Evolutionary conservation across 2,329 filamentous ascomycete genomes (phyloP), one percentile per base, ranked within the genome.

Genomic region (Fusarium sambucinum): DNA sequence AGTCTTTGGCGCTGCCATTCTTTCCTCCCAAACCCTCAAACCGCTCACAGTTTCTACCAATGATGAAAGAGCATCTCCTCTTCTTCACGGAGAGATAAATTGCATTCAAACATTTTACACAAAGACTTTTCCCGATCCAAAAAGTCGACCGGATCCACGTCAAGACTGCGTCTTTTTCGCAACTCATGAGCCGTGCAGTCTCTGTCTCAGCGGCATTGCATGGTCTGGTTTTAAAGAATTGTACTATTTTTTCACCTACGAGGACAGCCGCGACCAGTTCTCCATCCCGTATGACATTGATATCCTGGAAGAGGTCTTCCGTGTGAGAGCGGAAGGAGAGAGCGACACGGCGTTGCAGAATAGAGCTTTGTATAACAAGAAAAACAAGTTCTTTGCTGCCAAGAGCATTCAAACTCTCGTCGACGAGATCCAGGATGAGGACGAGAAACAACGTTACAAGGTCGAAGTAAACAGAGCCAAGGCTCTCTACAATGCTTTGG

Each of bases 51-150:
- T 85, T 8, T 80, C 85, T 12, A 87, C 85, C 45, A 88, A 88
- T 78, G 83, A 87, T 74, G 86, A 88, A 74, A 80, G 80, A 13
- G 74, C 73, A 1, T 87, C 86, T 6, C 86, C 86, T 3, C 79
- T 88, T 6, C 79, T 88, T 11, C 86, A 88, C 74, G 86, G 86
- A 63, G 86, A 88, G 68, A 86, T 88, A 75, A 86, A 87, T 75
- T 88, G 86, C 79, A 87, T 88, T 75, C 85, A 87, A 69, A 76
- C 82, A 32, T 88, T 88, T 78, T 88, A 86, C 76, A 79, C 80
- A 0, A 73, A 73, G 2, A 71, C 72, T 21, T 77, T 77, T 61
- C 73, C 79, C 14, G 65, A 75, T 46, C 70, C 81, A 5, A 60
- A 74, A 35, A 69, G 77, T 13, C 79, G 83, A 1, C 82, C 82